Base-by-base conservation (phyloP, 495 filamentous ascomycete genomes). In the Neurospora sp. region DNA sequence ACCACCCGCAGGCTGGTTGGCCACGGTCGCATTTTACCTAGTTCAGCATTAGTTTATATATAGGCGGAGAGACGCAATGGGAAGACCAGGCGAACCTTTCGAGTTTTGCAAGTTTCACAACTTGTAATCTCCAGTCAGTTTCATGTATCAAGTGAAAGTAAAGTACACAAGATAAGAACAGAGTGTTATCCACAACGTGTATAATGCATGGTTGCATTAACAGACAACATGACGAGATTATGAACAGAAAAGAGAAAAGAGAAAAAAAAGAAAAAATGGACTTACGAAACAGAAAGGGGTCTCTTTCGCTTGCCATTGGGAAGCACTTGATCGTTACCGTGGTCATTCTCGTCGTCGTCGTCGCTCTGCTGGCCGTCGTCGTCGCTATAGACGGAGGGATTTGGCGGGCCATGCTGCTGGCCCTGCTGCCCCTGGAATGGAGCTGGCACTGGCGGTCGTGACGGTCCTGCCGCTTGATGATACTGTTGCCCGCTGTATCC, bases 1-100 rank as follows among this genome's bases (percentile, higher is more conserved):
- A 97, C 93, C 94, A 96, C 61, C 94, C 94, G 81, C 94, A 97
- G 72, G 89, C 89, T 10, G 94, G 94, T 72, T 94, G 92, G 11
- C 90, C 88, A 31, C 93, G 90, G 83, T 96, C 91, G 80, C 91
- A 93, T 85, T 93, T 93, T 68, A 93, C 91, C 85, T 89, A 75
- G 12, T 35, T 35, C 27, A 35, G 14, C 2, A 9, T 66, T 35
- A 66, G 27, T 35, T 4, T 9, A 31, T 31, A 31, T 31, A 31
- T 31, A 35, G 31, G 31, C 31, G 31, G 31, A 35, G 31, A 35
- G 31, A 35, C 31, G 22, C 5, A 14, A 31, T 18, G 53, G 27
- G 27, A 35, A 10, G 14, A 66, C 8, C 14, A 66, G 53, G 14
- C 53, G 53, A 66, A 66, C 53, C 53, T 66, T 66, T 31, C 53